Conservation (phyloP, 257 asterid genomes). For the Scutellaria minor region DNA sequence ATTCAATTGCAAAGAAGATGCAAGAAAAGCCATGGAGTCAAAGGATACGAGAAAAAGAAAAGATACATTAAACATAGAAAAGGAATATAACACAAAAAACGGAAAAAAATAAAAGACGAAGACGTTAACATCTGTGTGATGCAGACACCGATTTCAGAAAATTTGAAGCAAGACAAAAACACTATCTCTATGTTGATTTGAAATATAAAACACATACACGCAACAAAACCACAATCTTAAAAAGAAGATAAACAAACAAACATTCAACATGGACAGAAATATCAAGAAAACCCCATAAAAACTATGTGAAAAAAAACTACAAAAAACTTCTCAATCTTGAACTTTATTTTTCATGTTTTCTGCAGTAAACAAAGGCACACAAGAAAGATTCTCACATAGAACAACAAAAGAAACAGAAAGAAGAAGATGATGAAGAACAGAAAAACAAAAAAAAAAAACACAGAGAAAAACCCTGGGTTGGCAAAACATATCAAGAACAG, state of each 20-base stretch:
- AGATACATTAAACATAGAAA: background rate
- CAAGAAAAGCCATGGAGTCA: background rate
- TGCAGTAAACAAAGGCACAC: background rate
- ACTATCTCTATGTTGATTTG: background rate
- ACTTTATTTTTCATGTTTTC: background rate
- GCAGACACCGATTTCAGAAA: constrained; percentile 4
- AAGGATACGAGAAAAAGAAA: background rate
- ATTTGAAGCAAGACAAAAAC: background rate
- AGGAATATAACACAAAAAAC: background rate
- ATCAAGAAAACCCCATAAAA: background rate
- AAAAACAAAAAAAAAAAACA: background rate
- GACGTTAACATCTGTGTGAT: background rate
- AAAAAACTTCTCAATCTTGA: no score
- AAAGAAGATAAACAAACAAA: background rate
- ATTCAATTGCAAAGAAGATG: no score
- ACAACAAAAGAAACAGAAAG: background rate
- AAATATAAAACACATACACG: background rate
- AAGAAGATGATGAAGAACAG: background rate
- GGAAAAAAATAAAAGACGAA: background rate
- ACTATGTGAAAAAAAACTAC: background rate
- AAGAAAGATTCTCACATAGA: background rate
- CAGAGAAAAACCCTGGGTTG: background rate
- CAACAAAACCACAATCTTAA: background rate
- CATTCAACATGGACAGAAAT: background rate
- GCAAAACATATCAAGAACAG: background rate